Conservation (phyloP, 768 basidiomycete genomes). For the Boletus rufocinnamomeus region DNA sequence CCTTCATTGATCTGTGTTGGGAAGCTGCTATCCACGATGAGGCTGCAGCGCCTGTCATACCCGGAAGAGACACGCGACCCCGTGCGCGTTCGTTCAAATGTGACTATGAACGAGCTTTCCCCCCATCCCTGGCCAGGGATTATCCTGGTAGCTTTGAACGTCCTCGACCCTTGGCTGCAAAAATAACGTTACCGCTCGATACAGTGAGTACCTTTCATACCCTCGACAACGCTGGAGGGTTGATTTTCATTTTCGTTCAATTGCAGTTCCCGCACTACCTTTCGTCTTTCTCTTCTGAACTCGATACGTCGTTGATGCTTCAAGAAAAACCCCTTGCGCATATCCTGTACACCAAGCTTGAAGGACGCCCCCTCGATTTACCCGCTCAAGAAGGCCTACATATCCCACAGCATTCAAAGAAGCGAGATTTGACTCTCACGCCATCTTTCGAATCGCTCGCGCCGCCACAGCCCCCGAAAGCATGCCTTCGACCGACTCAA, state of each 20-base stretch:
- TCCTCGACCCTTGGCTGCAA: constrained; percentile 19
- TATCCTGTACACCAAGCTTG: constrained; percentile 21
- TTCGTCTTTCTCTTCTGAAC: constrained; percentile 6
- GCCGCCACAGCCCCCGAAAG: constrained; percentile 1
- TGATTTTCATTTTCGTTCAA: background rate
- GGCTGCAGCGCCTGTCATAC: background rate
- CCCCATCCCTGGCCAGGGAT: background rate
- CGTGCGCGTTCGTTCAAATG: constrained; percentile 22
- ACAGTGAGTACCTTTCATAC: constrained; percentile 7
- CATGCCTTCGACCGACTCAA: constrained; percentile 10
- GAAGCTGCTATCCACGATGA: constrained; percentile 36
- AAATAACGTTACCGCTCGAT: constrained; percentile 20
- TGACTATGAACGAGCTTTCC: background rate
- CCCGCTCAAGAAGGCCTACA: constrained; percentile 15
- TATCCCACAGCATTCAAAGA: constrained; percentile 9
- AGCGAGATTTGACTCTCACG: constrained; percentile 14
- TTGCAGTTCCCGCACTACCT: constrained; percentile 12
- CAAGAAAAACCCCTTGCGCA: constrained; percentile 15
- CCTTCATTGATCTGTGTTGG: constrained; percentile 46
- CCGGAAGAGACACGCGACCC: background rate
- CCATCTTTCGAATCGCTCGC: constrained; percentile 6
- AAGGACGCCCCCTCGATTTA: constrained; percentile 16
- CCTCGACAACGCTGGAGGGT: background rate
- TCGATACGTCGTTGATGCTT: constrained; percentile 9
- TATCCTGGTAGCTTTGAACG: constrained; percentile 14